Conservation (phyloP, 768 basidiomycete genomes). For the Xerocomus spinulosus region DNA sequence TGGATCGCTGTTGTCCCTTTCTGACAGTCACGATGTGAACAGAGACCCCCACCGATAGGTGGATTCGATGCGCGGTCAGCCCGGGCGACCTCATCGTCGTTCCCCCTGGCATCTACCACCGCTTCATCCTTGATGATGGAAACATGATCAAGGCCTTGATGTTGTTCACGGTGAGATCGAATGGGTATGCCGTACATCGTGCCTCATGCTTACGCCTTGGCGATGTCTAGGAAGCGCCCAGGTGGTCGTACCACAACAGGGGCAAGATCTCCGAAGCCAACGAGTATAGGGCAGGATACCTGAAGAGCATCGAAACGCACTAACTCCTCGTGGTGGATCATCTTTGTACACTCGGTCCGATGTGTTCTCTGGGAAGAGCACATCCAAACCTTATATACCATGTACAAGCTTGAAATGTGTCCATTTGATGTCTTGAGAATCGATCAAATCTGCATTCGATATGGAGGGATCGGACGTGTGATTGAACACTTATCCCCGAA, state of each 20-base stretch:
- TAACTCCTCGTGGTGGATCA: background rate
- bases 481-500: too few species aligned
- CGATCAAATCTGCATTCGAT: too few species aligned
- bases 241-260: conserved; percentile 76
- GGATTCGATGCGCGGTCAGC: conserved; percentile 73
- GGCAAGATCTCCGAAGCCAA: conserved; percentile 58
- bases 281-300: conserved; percentile 54
- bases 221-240: conserved; percentile 71
- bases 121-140: conserved; percentile 77
- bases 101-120: conserved; percentile 90
- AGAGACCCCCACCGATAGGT: conserved; percentile 63
- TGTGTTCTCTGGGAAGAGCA: too few species aligned
- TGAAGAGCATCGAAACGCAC: conserved; percentile 44
- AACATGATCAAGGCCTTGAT: conserved; percentile 72
- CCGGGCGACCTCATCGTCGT: conserved; percentile 81
- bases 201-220: background rate
- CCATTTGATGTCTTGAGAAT: too few species aligned
- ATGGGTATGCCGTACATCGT: background rate
- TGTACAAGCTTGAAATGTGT: too few species aligned
- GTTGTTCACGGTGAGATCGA: conserved; percentile 66
- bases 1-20: too few species aligned
- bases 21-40: background rate
- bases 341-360: too few species aligned
- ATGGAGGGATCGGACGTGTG: too few species aligned
- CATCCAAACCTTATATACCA: too few species aligned